These are phyloP conservation scores for Thelonectria discophora DNA, from an alignment of 2,329 filamentous ascomycete genomes.

Conservation along the genomic window DNA sequence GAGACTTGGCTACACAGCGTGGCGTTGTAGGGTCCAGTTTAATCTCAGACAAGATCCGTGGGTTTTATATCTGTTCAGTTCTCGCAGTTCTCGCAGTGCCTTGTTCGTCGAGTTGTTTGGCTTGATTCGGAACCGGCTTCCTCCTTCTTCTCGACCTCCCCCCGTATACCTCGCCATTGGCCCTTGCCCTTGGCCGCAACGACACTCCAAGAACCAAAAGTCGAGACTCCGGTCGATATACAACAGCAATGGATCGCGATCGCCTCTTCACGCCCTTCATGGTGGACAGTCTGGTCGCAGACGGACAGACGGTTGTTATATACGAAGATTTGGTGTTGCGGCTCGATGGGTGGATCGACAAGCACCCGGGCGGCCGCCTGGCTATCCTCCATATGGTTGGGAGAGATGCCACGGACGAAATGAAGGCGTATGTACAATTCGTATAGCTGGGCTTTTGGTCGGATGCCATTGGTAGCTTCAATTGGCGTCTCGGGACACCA, in stretches of 20 bases:
- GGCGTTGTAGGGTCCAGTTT: not conserved
- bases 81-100: not conserved
- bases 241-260: slow-evolving; percentile 51
- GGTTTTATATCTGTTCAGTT: not conserved
- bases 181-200: not conserved
- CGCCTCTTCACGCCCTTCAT: slow-evolving; percentile 53
- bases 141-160: too few species aligned
- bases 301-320: slow-evolving; percentile 65
- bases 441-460: slow-evolving; percentile 1
- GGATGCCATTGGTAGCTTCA: slow-evolving; percentile 25
- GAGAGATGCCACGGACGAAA: slow-evolving; percentile 49
- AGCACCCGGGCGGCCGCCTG: slow-evolving; percentile 66
- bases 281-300: slow-evolving; percentile 62
- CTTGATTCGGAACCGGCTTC: not conserved
- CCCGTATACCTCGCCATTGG: not conserved
- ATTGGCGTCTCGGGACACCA: too few species aligned
- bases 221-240: not conserved
- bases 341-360: slow-evolving; percentile 66
- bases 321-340: slow-evolving; percentile 63
- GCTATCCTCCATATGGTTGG: slow-evolving; percentile 65
- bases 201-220: not conserved
- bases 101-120: not conserved
- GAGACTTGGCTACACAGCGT: not conserved
- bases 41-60: not conserved
- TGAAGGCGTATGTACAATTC: slow-evolving; percentile 44